Base-by-base conservation (phyloP, 768 basidiomycete genomes). In the Podaxis sp. region DNA sequence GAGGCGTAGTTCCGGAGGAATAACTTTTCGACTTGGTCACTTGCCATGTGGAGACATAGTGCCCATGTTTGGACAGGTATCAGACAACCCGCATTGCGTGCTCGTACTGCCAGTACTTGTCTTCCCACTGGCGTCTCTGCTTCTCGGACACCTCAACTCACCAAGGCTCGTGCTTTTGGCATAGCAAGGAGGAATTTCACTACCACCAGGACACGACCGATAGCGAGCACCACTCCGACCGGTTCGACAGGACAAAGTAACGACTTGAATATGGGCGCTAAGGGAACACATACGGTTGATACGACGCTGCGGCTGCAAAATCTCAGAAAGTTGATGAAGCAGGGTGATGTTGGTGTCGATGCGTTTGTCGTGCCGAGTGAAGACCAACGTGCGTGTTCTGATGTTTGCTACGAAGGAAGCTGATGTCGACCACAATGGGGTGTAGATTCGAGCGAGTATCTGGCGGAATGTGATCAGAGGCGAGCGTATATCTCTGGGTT, bases 401-500 rank as follows among this genome's bases (percentile, higher is more conserved):
- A 17, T 36, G 55, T 64, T 62, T 20, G 46, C 40, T 40, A 15
- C 50, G n/a, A 11, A 13, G 44, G 51, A 58, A 46, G 46, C n/a
- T 6, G 24, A 22, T 51, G 26, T 46, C 20, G 30, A 26, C 40
- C 53, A 24, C 55, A 41, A 15, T 55, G 15, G 4, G 30, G n/a
- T 51, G 37, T 56, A 95, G 94, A 96, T 74, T 87, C 83, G 6
- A 95, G 93, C 75, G 95, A 96, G 73, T 96, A 96, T 74, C 83
- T 89, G 17, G 91, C 95, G 8, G 80, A 84, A 36, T 93, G 90
- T 66, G 95, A 98, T 77, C 80, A 89, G 62, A 81, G 95, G 61
- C 83, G 96, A 26, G 91, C 85, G 0, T 99, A 86, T 77, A 93
- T 99, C 66, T 95, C 93, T 36, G 93, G 93, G 11, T 99, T 98